Conservation (phyloP, 768 basidiomycete species). For the Rhizopogon vulgaris region DNA sequence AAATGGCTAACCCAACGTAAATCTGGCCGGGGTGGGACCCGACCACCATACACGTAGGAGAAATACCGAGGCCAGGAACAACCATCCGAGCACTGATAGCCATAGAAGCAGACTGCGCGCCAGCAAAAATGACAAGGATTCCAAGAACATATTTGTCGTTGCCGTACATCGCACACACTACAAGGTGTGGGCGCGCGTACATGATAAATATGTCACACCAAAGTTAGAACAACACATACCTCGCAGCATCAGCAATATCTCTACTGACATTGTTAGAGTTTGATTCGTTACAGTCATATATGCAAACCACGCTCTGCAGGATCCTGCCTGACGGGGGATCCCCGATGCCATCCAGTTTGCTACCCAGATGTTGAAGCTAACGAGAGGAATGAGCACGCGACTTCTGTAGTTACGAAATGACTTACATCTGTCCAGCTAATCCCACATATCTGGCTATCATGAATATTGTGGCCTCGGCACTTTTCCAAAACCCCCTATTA, state of each 20-base stretch:
- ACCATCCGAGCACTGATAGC: constrained; percentile 8
- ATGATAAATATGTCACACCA: not conserved
- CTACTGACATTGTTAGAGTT: constrained; percentile 7
- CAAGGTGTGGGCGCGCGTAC: not conserved
- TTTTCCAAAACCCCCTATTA: not conserved
- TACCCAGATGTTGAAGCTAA: constrained; percentile 18
- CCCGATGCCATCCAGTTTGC: constrained; percentile 13
- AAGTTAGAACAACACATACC: constrained; percentile 8
- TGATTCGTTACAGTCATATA: constrained; percentile 14
- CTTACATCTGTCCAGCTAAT: constrained; percentile 16
- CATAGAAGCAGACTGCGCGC: constrained; percentile 14
- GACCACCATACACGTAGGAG: constrained; percentile 12
- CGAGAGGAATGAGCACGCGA: not conserved
- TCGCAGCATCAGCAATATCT: constrained; percentile 11
- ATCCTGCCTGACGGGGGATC: not conserved
- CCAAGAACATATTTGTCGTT: constrained; percentile 2
- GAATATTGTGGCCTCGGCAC: not conserved
- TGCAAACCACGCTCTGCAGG: constrained; percentile 12
- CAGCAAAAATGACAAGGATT: constrained; percentile 7
- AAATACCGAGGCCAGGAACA: constrained; percentile 6
- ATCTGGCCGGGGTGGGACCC: constrained; percentile 8
- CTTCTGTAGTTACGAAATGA: not conserved
- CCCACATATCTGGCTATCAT: constrained; percentile 12
- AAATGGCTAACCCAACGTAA: constrained; percentile 13
- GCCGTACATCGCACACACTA: constrained; percentile 15